These are phyloP conservation scores for Lachnellula willkommii DNA, from an alignment of 2,329 filamentous ascomycete genomes.

Conservation along the genomic window DNA sequence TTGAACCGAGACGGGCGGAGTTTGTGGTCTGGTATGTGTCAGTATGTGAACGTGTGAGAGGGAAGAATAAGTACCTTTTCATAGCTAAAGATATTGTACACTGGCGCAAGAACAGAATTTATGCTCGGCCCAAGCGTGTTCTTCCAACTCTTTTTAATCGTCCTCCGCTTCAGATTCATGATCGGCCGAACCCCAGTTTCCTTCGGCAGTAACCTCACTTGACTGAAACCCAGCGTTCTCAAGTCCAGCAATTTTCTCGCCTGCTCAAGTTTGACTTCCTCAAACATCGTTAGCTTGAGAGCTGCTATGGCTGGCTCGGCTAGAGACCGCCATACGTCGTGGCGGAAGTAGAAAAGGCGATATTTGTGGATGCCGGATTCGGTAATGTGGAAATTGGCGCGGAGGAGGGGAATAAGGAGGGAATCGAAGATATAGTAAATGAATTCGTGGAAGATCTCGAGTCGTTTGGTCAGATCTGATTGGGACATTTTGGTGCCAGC, in stretches of 20 bases:
- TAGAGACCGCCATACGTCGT: constrained; percentile 81
- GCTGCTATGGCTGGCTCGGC: constrained; percentile 64
- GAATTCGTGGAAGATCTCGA: constrained; percentile 76
- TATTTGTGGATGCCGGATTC: constrained; percentile 79
- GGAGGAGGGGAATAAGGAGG: constrained; percentile 77
- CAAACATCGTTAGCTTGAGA: constrained; percentile 70
- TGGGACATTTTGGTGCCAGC: constrained; percentile 53
- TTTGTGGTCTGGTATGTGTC: constrained; percentile 38
- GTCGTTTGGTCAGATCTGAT: constrained; percentile 69
- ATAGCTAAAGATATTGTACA: constrained; percentile 70
- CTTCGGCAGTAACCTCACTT: constrained; percentile 80
- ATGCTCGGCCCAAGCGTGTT: constrained; percentile 57
- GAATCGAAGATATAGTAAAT: constrained; percentile 93
- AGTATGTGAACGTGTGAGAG: constrained; percentile 8
- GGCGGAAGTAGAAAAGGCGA: constrained; percentile 85
- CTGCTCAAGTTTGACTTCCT: constrained; percentile 60
- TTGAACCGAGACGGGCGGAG: constrained; percentile 63
- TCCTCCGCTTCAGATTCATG: constrained; percentile 71
- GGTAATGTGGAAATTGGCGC: constrained; percentile 88
- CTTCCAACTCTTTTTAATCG: constrained; percentile 48
- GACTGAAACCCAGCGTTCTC: constrained; percentile 68
- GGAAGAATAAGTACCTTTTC: constrained; percentile 57
- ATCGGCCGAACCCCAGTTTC: constrained; percentile 71
- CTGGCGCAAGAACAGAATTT: constrained; percentile 65
- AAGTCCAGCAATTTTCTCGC: constrained; percentile 54